A percentile compares a stretch with the other conserved stretches of the same genome.
Evolutionary conservation across 495 filamentous ascomycete genomes (phyloP).

Genomic region (Penicillium mononematosum): DNA sequence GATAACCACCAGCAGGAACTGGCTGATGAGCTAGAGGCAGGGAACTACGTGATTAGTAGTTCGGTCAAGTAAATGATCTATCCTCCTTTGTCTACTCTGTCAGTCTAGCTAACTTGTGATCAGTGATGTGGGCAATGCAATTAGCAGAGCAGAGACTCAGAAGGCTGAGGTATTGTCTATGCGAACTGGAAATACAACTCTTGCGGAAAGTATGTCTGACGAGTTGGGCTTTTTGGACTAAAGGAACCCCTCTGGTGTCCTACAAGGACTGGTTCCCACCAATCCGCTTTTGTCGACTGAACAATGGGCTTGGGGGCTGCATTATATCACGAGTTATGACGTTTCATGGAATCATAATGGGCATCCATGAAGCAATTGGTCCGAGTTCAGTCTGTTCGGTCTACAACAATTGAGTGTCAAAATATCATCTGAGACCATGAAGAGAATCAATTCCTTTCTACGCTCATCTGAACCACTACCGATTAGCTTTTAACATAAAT

Average conservation of each 20-base stretch:
- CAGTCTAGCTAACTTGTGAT: slow-evolving; percentile 10
- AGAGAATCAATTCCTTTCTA: not conserved
- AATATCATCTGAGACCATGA: not conserved
- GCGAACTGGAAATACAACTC: not conserved
- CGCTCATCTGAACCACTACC: not conserved
- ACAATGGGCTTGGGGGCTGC: not conserved
- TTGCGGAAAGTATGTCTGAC: not conserved
- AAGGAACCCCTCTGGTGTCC: not conserved
- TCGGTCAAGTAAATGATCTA: slow-evolving; percentile 54
- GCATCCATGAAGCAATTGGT: not conserved
- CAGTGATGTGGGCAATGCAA: slow-evolving; percentile 46
- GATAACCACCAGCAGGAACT: slow-evolving; percentile 92
- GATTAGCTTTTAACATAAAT: not conserved
- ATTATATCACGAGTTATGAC: not conserved
- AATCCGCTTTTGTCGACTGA: not conserved
- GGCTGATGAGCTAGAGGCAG: slow-evolving; percentile 64
- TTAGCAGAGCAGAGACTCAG: slow-evolving; percentile 27
- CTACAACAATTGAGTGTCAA: not conserved
- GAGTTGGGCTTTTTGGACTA: slow-evolving; percentile 47
- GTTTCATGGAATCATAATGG: not conserved
- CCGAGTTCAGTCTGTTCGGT: not conserved
- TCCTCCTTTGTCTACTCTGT: not conserved
- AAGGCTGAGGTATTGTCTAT: slow-evolving; percentile 3
- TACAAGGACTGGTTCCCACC: too few relatives aligned
- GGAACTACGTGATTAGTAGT: slow-evolving; percentile 69